Evolutionary conservation across 352 stramenopile genomes (phyloP).

Genomic region (Pythium aquatile): DNA sequence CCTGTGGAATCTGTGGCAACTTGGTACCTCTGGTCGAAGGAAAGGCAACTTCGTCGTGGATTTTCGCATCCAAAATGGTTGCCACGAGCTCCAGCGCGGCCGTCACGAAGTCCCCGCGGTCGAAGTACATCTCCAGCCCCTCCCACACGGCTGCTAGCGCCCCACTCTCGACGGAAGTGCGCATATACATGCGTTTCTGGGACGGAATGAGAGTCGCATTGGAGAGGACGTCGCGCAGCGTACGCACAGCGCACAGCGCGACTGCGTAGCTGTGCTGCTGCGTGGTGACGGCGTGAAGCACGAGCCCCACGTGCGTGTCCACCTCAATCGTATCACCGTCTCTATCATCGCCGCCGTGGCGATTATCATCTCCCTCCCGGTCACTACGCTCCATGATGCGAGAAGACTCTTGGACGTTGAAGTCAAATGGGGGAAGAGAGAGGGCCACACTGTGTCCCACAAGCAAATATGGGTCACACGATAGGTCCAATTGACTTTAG

Average conservation of each 20-base stretch:
- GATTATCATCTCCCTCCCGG: not conserved
- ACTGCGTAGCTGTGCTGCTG: slow-evolving; percentile 37
- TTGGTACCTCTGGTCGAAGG: slow-evolving; percentile 5
- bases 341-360: not conserved
- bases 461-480: not conserved
- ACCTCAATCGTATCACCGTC: slow-evolving; percentile 13
- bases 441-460: not conserved
- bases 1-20: not conserved
- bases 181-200: not conserved
- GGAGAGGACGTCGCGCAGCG: slow-evolving; percentile 20
- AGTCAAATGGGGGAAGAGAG: not conserved
- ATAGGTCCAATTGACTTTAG: not conserved
- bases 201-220: not conserved
- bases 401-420: slow-evolving; percentile 5
- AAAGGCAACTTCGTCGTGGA: not conserved
- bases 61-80: not conserved
- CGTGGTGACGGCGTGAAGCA: slow-evolving; percentile 33
- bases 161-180: slow-evolving; percentile 10
- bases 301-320: slow-evolving; percentile 24
- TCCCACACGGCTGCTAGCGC: slow-evolving; percentile 6
- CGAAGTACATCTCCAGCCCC: slow-evolving; percentile 8
- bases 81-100: slow-evolving; percentile 11
- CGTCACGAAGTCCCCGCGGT: slow-evolving; percentile 17
- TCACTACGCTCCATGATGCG: not conserved
- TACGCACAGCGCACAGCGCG: slow-evolving; percentile 27